Percentiles rank a stretch among this genome's conserved stretches.
These are phyloP conservation scores for Wallacemonas sp. DNA, from an alignment of 208 protist species.

Conservation along the genomic window DNA sequence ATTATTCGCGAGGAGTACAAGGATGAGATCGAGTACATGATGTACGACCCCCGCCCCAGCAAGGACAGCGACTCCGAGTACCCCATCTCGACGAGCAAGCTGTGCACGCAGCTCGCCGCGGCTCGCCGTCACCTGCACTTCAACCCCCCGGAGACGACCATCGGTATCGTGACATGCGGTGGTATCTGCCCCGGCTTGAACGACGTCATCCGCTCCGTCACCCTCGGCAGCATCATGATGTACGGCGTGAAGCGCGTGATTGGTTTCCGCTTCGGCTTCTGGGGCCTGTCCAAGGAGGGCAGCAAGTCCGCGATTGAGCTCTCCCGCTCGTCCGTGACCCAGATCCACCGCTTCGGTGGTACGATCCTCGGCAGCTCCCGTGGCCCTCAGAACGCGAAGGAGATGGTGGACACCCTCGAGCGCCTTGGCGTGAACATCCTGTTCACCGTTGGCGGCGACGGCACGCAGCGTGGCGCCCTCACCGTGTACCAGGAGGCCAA, in stretches of 20 bases:
- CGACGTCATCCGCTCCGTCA: constrained; percentile 93
- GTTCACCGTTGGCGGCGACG: constrained; percentile 94
- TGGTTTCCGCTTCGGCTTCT: constrained; percentile 93
- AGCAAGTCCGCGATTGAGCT: constrained; percentile 88
- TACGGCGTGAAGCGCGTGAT: constrained; percentile 93
- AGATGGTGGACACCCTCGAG: constrained; percentile 92
- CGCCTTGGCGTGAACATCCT: constrained; percentile 88
- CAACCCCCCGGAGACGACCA: constrained; percentile 80
- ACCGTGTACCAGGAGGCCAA: constrained; percentile 81
- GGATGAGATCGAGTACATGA: constrained; percentile 83
- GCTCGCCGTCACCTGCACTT: constrained; percentile 87
- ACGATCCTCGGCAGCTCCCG: constrained; percentile 93
- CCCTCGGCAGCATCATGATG: constrained; percentile 55
- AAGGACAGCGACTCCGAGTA: constrained; percentile 45
- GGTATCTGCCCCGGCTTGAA: constrained; percentile 96
- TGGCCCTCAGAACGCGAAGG: constrained; percentile 79
- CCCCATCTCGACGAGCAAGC: constrained; percentile 66
- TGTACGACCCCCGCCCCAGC: constrained; percentile 85
- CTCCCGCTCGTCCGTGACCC: constrained; percentile 62
- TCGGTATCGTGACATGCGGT: constrained; percentile 95
- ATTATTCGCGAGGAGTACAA: constrained; percentile 65
- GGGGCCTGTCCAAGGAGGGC: constrained; percentile 87
- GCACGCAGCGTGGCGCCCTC: constrained; percentile 90
- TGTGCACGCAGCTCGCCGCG: constrained; percentile 77
- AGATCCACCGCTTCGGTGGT: constrained; percentile 93